Evolutionary conservation across 805 yeast species (phyloP).

Genomic region (Ogataea thermomethanolica): DNA sequence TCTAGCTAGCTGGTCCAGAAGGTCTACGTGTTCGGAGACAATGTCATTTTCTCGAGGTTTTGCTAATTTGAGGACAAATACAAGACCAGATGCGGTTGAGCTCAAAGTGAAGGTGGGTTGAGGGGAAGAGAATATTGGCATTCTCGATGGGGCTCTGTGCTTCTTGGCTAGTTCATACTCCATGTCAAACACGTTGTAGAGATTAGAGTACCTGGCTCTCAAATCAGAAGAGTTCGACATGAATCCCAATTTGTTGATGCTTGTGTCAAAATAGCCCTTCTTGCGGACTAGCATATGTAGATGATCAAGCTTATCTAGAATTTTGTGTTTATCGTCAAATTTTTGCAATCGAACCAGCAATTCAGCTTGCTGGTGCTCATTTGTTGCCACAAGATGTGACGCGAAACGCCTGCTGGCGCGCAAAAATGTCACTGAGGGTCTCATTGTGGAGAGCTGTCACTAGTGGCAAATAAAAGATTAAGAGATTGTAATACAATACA

Average conservation of each 20-base stretch:
- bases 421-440: neutral
- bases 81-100: conserved; percentile 17
- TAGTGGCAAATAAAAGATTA: conserved; percentile 7
- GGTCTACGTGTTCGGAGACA: conserved; percentile 26
- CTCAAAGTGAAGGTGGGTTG: conserved; percentile 7
- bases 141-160: conserved; percentile 13
- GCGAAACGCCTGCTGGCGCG: conserved; percentile 22
- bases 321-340: conserved; percentile 25
- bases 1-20: conserved; percentile 29
- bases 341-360: conserved; percentile 29
- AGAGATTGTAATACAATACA: conserved; percentile 2
- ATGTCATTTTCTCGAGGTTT: conserved; percentile 19
- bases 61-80: conserved; percentile 14
- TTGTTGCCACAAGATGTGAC: conserved; percentile 25
- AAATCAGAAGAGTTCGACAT: conserved; percentile 27
- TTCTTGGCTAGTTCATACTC: conserved; percentile 25
- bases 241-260: conserved; percentile 30
- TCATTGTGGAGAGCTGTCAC: conserved; percentile 1
- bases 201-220: conserved; percentile 22
- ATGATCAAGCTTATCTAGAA: conserved; percentile 31
- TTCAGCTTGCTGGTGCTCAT: conserved; percentile 29
- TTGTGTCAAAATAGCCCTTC: conserved; percentile 32
- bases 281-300: conserved; percentile 31
- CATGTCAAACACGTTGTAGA: conserved; percentile 29
- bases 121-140: conserved; percentile 22